Evolutionary conservation across 1,284 basidiomycete species (phyloP), one percentile per base, ranked within the genome.

Genomic region (Stereum hirsutum): DNA sequence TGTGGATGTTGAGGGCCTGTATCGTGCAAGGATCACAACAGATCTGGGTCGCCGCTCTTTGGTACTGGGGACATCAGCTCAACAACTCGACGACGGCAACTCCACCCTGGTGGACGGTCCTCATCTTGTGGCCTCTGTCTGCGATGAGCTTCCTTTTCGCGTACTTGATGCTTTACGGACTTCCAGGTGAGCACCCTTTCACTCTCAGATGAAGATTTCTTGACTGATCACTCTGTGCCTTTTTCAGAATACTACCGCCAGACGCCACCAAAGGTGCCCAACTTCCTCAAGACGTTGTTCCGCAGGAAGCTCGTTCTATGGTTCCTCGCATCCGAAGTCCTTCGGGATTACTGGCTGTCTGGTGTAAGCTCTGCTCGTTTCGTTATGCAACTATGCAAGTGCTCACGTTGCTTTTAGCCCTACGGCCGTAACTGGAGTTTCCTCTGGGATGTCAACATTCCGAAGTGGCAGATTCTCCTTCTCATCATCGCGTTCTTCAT

Each of bases 381-480:
- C 41, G 21, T 27, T 41, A 2, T 15, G 20, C 15, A 21, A n/a
- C 39, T 6, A 34, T 34, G 38, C 39, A 48, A 3, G 42, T 45
- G 6, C 51, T 15, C 57, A 35, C 8, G 21, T 48, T 6, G 15
- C 43, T 46, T 50, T 4, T 49, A 89, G 82, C 81, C 86, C 4
- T 89, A 89, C 52, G 91, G 91, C 46, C 85, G 91, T 54, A 94
- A 93, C 64, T 95, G 91, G 91, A 69, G 79, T 52, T 95, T 91
- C 80, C 68, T 94, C 15, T 95, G 91, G 91, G 78, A 70, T 53
- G 81, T 83, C n/a, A 72, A 75, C 3, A 81, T 94, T 45, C 75
- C 89, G 17, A 81, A 83, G 52, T 92, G 83, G 82, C 78, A 83
- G 51, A 90, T 85, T 39, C 66, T 89, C 19, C 59, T 93, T 20